Evolutionary conservation across 2,329 filamentous ascomycete species (phyloP).

Genomic region (Rhinocladiella mackenziei): DNA sequence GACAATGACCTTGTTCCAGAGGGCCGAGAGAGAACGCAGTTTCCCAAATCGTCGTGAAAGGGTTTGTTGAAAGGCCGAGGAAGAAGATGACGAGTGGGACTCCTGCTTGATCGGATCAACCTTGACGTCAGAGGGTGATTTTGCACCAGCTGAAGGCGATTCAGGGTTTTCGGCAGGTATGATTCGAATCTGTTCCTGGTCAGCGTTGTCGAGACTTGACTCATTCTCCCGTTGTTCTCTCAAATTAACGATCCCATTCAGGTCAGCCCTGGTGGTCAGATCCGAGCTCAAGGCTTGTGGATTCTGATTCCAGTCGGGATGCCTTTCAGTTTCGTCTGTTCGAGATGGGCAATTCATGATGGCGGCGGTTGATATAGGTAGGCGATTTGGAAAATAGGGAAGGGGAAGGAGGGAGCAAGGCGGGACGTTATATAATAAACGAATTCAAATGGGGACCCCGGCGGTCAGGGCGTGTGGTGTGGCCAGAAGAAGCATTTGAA

Average conservation of each 20-base stretch:
- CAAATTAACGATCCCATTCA: slow-evolving; percentile 58
- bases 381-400: slow-evolving; percentile 1
- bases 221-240: slow-evolving; percentile 46
- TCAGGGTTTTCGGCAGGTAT: slow-evolving; percentile 5
- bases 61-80: slow-evolving; percentile 23
- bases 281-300: slow-evolving; percentile 56
- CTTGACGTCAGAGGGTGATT: slow-evolving; percentile 2
- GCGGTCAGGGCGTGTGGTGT: no score
- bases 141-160: slow-evolving; percentile 1
- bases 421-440: background rate
- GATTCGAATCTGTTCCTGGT: slow-evolving; percentile 14
- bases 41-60: slow-evolving; percentile 1
- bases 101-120: slow-evolving; percentile 15
- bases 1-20: slow-evolving; percentile 28
- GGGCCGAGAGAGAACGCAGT: slow-evolving; percentile 1
- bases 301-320: slow-evolving; percentile 59
- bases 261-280: slow-evolving; percentile 58
- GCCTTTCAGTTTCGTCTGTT: slow-evolving; percentile 52
- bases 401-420: background rate
- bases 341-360: slow-evolving; percentile 64
- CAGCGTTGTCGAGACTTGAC: slow-evolving; percentile 24
- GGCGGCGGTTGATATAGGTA: slow-evolving; percentile 9
- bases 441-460: no score
- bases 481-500: no score
- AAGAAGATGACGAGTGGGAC: background rate